A percentile compares a stretch with the other conserved stretches of the same genome.
These are phyloP conservation scores for Rhynchosporium secalis DNA, from an alignment of 2,329 filamentous ascomycete genomes.

Conservation along the genomic window DNA sequence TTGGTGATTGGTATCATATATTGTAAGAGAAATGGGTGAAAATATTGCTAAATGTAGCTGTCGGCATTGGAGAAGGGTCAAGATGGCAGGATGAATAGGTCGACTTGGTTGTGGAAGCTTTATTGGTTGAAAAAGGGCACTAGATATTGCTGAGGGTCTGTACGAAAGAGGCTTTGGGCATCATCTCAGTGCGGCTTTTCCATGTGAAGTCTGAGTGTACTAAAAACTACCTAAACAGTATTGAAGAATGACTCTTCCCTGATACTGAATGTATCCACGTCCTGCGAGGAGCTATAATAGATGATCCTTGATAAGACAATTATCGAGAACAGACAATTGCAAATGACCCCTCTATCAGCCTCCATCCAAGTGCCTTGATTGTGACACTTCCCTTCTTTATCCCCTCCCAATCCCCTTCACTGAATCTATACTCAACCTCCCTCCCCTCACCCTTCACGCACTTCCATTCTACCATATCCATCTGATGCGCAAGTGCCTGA, in stretches of 20 bases:
- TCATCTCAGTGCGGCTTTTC: not conserved
- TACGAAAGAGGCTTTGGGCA: not conserved
- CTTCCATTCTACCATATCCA: not conserved
- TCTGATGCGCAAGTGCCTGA: not conserved
- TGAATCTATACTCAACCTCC: not conserved
- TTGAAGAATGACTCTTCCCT: no score
- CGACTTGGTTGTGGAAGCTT: conserved; percentile 18
- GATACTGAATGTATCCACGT: no score
- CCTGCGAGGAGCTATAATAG: no score
- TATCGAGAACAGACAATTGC: no score
- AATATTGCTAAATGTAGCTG: not conserved
- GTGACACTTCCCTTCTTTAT: not conserved
- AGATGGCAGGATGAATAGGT: conserved; percentile 23
- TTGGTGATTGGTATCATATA: conserved; percentile 21
- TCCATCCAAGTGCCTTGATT: not conserved
- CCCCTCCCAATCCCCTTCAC: not conserved
- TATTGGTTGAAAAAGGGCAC: conserved; percentile 9
- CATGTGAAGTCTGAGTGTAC: no score
- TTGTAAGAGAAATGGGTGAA: conserved; percentile 6
- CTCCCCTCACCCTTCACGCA: not conserved
- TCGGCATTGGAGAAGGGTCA: conserved; percentile 25
- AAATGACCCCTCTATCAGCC: not conserved
- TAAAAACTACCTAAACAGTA: no score
- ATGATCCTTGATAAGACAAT: no score
- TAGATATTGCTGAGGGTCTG: no score